phyloP scores from a whole-genome alignment of 768 basidiomycete species.

The Trametes cinnabarina region DNA sequence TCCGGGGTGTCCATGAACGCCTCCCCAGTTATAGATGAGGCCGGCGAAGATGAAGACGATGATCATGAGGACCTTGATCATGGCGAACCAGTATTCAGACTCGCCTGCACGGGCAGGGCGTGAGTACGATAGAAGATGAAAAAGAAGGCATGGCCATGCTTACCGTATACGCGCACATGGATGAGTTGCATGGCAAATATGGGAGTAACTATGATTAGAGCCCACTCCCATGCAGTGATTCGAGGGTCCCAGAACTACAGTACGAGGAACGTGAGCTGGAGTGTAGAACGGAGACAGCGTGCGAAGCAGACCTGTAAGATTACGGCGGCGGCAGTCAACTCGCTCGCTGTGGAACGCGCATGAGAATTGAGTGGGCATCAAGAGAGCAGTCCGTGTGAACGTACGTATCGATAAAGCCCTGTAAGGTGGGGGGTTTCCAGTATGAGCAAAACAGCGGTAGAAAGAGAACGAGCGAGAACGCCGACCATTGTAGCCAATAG shows the following conservation, averaged over 20 bases:
- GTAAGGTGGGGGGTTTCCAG: neutral
- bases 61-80: slow-evolving; percentile 63
- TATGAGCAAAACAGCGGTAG: slow-evolving; percentile 11
- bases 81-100: slow-evolving; percentile 62
- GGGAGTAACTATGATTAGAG: slow-evolving; percentile 52
- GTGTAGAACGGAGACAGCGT: neutral
- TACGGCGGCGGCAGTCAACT: slow-evolving; percentile 56
- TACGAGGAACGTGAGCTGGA: neutral
- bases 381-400: slow-evolving; percentile 18
- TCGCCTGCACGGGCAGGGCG: slow-evolving; percentile 38
- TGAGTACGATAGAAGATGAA: neutral
- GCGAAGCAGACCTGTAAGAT: slow-evolving; percentile 40
- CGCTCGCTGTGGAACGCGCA: slow-evolving; percentile 41
- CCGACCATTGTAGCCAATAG: slow-evolving; percentile 53
- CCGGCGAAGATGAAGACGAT: slow-evolving; percentile 61
- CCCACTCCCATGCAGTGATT: slow-evolving; percentile 54
- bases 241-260: slow-evolving; percentile 45
- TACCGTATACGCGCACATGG: slow-evolving; percentile 56
- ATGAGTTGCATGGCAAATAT: slow-evolving; percentile 54
- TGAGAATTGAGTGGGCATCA: slow-evolving; percentile 10
- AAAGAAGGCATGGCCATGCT: slow-evolving; percentile 7
- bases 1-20: slow-evolving; percentile 55
- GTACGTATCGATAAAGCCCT: slow-evolving; percentile 42
- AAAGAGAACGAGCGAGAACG: neutral
- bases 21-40: slow-evolving; percentile 62